Evolutionary conservation across 768 basidiomycete genomes (phyloP).

Genomic region (Amanita jacksonii): DNA sequence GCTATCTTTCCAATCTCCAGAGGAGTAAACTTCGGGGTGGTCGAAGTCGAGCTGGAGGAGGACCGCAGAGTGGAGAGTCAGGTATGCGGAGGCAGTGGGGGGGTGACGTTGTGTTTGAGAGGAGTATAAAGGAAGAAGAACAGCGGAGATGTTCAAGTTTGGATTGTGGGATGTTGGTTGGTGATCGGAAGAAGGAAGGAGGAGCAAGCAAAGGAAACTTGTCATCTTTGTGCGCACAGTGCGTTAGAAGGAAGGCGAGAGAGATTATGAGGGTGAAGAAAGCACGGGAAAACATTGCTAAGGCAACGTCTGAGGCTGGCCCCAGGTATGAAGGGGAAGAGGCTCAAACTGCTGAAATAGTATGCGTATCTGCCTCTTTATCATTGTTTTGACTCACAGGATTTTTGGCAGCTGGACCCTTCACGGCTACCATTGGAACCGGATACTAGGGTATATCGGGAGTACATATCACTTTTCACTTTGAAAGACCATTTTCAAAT

Average conservation of each 20-base stretch:
- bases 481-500: neutral
- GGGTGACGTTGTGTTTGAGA: conserved; percentile 5
- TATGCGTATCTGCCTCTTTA: neutral
- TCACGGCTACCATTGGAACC: too few species aligned
- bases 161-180: conserved; percentile 14
- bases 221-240: conserved; percentile 9
- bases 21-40: neutral
- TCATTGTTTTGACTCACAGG: too few species aligned
- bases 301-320: conserved; percentile 1
- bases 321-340: neutral
- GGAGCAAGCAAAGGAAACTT: too few species aligned
- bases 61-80: too few species aligned
- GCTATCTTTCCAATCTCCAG: neutral
- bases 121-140: conserved; percentile 6
- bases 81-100: too few species aligned
- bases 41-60: conserved; percentile 23
- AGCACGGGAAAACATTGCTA: neutral
- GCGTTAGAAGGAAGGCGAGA: conserved; percentile 3
- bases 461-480: neutral
- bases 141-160: conserved; percentile 16
- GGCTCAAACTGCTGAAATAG: neutral
- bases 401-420: too few species aligned
- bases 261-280: neutral
- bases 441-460: neutral
- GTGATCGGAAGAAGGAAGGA: conserved; percentile 3